Conservation (phyloP, 1,284 basidiomycete species). For the Cystobasidium slooffiae region DNA sequence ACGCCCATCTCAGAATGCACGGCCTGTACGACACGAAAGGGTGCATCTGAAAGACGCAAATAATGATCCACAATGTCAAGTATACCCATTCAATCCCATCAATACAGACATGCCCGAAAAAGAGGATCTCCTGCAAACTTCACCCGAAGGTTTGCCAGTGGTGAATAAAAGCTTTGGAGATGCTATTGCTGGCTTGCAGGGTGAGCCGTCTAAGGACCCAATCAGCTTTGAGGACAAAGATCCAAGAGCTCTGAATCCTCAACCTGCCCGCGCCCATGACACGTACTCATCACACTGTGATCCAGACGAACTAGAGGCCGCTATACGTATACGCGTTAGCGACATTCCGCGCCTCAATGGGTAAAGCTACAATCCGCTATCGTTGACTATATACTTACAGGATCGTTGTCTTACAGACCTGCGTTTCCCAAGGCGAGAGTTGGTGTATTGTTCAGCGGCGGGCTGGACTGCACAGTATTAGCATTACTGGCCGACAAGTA, state of each 20-base stretch:
- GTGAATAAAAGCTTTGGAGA: conserved; percentile 21
- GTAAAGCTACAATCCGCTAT: neutral
- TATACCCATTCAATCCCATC: conserved; percentile 50
- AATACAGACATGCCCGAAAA: conserved; percentile 31
- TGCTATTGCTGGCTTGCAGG: conserved; percentile 47
- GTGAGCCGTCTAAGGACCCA: neutral
- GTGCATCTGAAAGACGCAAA: conserved; percentile 6
- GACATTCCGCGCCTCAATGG: conserved; percentile 57
- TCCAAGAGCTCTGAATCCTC: too few species aligned
- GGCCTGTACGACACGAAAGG: neutral
- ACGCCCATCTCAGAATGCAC: neutral
- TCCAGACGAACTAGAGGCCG: conserved; percentile 55
- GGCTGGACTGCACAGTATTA: conserved; percentile 87
- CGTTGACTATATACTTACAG: neutral
- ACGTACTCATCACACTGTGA: conserved; percentile 8
- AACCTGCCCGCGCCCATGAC: too few species aligned
- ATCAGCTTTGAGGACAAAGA: neutral
- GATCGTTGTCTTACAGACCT: neutral
- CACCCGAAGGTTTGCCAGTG: conserved; percentile 27
- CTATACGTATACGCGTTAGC: conserved; percentile 59
- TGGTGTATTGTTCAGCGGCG: conserved; percentile 91
- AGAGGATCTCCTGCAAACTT: conserved; percentile 22
- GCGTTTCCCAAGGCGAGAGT: conserved; percentile 63
- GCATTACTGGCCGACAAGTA: conserved; percentile 81
- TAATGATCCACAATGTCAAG: conserved; percentile 21